phyloP scores from a whole-genome alignment of 78 protist species.

The Cavenderia fasciculata region DNA sequence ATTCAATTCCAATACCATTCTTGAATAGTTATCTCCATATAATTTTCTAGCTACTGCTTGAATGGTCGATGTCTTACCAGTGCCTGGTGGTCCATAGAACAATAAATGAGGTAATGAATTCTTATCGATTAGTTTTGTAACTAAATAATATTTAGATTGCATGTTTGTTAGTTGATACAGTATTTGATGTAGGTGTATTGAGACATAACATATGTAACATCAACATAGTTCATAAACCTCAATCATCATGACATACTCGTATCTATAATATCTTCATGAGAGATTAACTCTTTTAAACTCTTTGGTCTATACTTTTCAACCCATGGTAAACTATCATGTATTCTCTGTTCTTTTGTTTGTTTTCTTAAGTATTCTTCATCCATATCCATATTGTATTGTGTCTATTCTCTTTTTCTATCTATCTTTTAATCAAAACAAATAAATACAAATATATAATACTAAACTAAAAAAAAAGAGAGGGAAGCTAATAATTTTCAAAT shows the following conservation, averaged over 20 bases:
- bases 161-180: no score
- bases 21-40: conserved; percentile 83
- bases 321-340: conserved; percentile 86
- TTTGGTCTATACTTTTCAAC: conserved; percentile 97
- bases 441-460: no score
- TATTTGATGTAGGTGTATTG: no score
- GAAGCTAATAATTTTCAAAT: no score
- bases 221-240: no score
- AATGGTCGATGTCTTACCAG: conserved; percentile 99
- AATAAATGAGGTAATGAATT: conserved; percentile 94
- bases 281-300: conserved; percentile 91
- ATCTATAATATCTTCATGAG: conserved; percentile 91
- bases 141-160: no score
- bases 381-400: no score
- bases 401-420: no score
- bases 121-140: conserved; percentile 1
- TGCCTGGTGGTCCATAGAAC: conserved; percentile 99
- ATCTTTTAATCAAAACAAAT: no score
- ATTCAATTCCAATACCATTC: conserved; percentile 96
- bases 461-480: no score
- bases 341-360: neutral
- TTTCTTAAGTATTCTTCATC: no score
- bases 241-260: conserved; percentile 8
- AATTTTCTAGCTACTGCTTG: conserved; percentile 95
- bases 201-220: no score